Base-by-base conservation (phyloP, 495 filamentous ascomycete species). In the Aspergillus ellipticus region DNA sequence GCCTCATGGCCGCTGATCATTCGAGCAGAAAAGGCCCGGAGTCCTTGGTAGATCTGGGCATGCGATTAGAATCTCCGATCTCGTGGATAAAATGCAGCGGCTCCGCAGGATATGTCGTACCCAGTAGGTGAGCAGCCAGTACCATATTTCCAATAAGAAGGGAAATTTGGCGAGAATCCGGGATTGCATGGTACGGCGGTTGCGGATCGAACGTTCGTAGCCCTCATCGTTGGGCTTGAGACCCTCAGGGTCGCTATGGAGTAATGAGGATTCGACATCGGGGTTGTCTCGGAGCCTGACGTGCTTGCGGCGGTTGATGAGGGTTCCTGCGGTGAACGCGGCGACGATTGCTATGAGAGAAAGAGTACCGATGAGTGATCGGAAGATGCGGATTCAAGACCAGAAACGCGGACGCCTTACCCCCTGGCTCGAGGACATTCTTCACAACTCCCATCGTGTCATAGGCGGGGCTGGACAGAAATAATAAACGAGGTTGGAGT, bases 51-150 rank as follows among this genome's bases (percentile, higher is more conserved):
- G 58, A 80, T 77, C 73, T 77, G 37, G 15, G 28, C 9, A 19
- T 3, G 17, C 42, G 0, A n/a, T 16, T 10, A 39, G 13, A n/a
- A n/a, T n/a, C n/a, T n/a, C n/a, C n/a, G n/a, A n/a, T n/a, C n/a
- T 11, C 6, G 42, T 28, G 15, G 4, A 10, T 11, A n/a, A 20
- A 51, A 59, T 66, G 29, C 10, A 33, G 28, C 19, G 47, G 35
- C 4, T 22, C 17, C 21, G 2, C 2, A 33, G 13, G 19, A 13
- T 5, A 20, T 49, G 33, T 47, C 45, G 6, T 51, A 81, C 78
- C 74, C 74, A 80, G 62, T 85, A 87, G 21, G 79, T 86, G 71
- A 59, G 81, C 70, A 55, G 84, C 88, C 53, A 96, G 77, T 59
- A 96, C 69, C 62, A 84, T 80, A 72, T 89, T 82, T 68, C 87